Evolutionary conservation across 352 stramenopile species (phyloP).

Genomic region (Globisporangium rhizosaccharum): DNA sequence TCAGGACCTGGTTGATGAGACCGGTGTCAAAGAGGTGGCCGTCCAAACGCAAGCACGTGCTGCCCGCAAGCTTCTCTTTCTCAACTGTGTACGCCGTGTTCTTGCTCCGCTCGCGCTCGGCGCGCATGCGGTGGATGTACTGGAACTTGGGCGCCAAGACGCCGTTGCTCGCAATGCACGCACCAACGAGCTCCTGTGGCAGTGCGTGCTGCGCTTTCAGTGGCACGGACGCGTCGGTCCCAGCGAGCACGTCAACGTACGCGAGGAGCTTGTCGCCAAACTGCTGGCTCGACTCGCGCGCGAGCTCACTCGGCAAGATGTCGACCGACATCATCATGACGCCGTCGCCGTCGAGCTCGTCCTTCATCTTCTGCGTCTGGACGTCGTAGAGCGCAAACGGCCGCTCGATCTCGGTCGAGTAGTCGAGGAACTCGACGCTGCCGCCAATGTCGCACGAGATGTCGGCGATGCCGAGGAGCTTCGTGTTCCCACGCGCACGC

Average conservation of each 20-base stretch:
- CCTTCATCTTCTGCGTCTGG: constrained; percentile 57
- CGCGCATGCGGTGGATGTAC: constrained; percentile 91
- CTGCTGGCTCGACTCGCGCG: constrained; percentile 91
- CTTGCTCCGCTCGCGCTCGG: constrained; percentile 68
- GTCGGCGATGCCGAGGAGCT: constrained; percentile 90
- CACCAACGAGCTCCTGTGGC: constrained; percentile 77
- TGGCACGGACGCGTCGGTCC: constrained; percentile 48
- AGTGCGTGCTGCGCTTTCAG: constrained; percentile 50
- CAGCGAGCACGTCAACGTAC: constrained; percentile 69
- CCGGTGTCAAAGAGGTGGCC: constrained; percentile 96
- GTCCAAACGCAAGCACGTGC: constrained; percentile 76
- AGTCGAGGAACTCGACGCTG: constrained; percentile 92
- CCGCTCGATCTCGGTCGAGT: constrained; percentile 91
- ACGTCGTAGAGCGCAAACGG: constrained; percentile 92
- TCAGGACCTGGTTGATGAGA: constrained; percentile 94
- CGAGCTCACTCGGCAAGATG: constrained; percentile 94
- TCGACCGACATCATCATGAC: constrained; percentile 95
- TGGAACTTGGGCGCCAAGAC: constrained; percentile 80
- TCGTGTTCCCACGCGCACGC: constrained; percentile 54
- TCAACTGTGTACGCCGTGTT: constrained; percentile 59
- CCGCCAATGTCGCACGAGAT: constrained; percentile 95
- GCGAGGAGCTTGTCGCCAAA: constrained; percentile 92
- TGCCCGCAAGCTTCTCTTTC: constrained; percentile 68
- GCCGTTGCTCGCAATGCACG: constrained; percentile 90
- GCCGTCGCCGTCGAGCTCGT: constrained; percentile 63